A percentile compares a stretch with the other conserved stretches of the same genome.
phyloP scores from a whole-genome alignment of 176 grass and related monocot species.

The Metroxylon sagu region DNA sequence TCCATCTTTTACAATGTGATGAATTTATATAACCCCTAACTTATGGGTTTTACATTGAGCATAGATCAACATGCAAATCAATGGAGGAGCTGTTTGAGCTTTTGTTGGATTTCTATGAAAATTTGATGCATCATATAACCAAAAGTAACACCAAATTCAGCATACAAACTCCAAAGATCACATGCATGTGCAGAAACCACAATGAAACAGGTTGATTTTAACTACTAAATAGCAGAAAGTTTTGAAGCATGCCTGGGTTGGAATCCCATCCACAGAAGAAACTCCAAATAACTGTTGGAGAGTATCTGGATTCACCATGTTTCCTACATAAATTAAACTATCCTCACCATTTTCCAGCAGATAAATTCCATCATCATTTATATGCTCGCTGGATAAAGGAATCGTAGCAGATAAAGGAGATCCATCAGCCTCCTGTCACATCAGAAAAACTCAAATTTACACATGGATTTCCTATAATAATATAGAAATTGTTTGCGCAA shows the following conservation, averaged over 20 bases:
- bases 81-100: no score
- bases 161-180: no score
- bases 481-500: background rate
- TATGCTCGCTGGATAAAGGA: constrained; percentile 70
- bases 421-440: constrained; percentile 51
- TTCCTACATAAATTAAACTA: constrained; percentile 71
- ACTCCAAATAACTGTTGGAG: constrained; percentile 70
- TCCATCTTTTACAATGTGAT: no score
- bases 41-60: no score
- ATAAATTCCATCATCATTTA: constrained; percentile 65
- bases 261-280: constrained; percentile 48
- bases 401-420: constrained; percentile 43
- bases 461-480: background rate
- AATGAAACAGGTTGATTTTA: no score
- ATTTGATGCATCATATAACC: no score
- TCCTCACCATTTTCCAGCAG: constrained; percentile 91
- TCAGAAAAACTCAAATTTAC: constrained; percentile 8
- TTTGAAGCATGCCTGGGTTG: constrained; percentile 40
- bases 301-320: constrained; percentile 34
- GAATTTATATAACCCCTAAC: no score
- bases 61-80: no score
- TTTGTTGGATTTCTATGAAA: no score
- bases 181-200: no score
- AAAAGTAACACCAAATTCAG: no score
- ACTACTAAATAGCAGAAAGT: background rate